Base-by-base conservation (phyloP, 1,284 basidiomycete species). In the Mrakiaceae sp. region DNA sequence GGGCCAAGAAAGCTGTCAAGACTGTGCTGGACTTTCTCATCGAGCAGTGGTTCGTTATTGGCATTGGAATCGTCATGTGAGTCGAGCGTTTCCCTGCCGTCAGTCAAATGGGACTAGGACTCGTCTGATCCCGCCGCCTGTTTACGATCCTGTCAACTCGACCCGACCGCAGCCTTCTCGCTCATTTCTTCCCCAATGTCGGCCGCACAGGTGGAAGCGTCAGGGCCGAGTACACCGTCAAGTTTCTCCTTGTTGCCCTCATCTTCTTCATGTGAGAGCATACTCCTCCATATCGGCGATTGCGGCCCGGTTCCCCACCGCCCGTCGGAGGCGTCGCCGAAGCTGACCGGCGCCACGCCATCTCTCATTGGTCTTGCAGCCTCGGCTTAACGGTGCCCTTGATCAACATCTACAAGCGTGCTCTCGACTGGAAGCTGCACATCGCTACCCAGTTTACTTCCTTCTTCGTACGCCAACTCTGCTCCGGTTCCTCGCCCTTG, bases 191-290 rank as follows among this genome's bases (percentile, higher is more conserved):
- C 51, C 72, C 72, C 12, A 62, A 60, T 42, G 71, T 72, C 49
- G 70, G 71, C 9, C 68, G 67, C n/a, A 66, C 63, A 5, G 70
- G 70, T 44, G 72, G 72, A 4, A 27, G 44, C 10, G 49, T 65
- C 8, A 14, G 27, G 46, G 53, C 60, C 8, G 58, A 73, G 53
- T 72, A 67, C 51, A 70, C 71, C 2, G 61, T 73, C 40, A 69
- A 70, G 16, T 74, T 70, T 58, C 70, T 74, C 2, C 69, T 69
- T 2, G 73, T 76, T 16, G 70, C 69, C 40, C 56, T 75, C 62
- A 75, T 76, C 59, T 76, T 76, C 68, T 68, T 75, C 60, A 69
- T 74, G 42, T 71, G 71, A 0, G 75, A 74, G 7, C 68, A 75
- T 8, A 67, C 70, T 0, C 66, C 75, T 0, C 71, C 74, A 9